Evolutionary conservation across 116 monocot species (phyloP).

Genomic region (Trichopus zeylanicus): DNA sequence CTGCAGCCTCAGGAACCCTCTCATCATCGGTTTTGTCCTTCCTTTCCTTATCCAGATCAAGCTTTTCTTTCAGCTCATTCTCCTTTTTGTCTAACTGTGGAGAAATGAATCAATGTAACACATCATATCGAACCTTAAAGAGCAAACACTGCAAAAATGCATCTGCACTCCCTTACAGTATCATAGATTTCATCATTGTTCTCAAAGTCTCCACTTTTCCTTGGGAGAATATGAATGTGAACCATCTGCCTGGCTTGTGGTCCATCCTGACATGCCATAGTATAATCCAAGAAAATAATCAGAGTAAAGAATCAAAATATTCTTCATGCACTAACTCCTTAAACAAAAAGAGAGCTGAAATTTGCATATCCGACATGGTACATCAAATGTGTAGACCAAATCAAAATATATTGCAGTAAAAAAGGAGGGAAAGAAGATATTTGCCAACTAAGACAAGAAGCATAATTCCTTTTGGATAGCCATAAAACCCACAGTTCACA

Average conservation of each 20-base stretch:
- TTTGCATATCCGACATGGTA: not conserved
- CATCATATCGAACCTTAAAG: not conserved
- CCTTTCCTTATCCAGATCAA: conserved; percentile 84
- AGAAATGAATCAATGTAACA: not conserved
- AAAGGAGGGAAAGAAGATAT: too few relatives aligned
- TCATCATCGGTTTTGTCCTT: conserved; percentile 66
- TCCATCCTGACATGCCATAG: conserved; percentile 51
- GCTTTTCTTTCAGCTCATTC: conserved; percentile 71
- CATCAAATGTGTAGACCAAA: too few relatives aligned
- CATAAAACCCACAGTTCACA: too few relatives aligned
- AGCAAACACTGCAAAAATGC: not conserved
- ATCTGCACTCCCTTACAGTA: conserved; percentile 38
- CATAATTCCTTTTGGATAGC: too few relatives aligned
- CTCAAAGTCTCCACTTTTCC: conserved; percentile 77
- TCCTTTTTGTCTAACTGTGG: conserved; percentile 68
- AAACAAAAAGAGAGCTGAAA: not conserved
- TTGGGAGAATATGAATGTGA: conserved; percentile 75
- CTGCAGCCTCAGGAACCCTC: conserved; percentile 78
- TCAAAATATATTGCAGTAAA: too few relatives aligned
- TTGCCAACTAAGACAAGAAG: too few relatives aligned
- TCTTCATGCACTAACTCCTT: not conserved
- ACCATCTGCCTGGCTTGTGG: conserved; percentile 88
- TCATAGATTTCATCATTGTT: conserved; percentile 94
- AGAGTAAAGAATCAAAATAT: not conserved
- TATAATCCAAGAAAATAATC: not conserved